Evolutionary conservation across 495 filamentous ascomycete species (phyloP), one percentile per base, ranked within the genome.

Genomic region (Hypoxylon rickii): DNA sequence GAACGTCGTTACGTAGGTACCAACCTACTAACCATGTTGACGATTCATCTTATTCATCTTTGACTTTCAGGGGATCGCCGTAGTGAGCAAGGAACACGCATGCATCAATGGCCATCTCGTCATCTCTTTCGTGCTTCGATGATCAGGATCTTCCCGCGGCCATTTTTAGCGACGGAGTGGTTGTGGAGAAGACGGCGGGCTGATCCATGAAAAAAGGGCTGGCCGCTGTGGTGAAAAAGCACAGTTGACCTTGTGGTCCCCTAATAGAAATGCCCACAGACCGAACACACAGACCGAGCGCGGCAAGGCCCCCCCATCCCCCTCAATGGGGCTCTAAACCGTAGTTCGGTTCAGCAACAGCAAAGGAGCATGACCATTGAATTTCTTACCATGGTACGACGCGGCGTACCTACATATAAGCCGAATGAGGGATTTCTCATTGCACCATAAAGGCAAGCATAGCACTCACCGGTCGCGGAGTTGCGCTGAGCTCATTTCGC

Each of bases 161-260:
- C 59, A 63, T 63, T 63, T 63, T 63, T 63, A 63, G 59, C 53
- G 59, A 63, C 53, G 53, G 59, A 44, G 59, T 47, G 60, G 51
- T 60, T 64, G 61, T 64, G 61, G 61, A 64, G 55, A 64, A 50
- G 37, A 46, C 41, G 19, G 43, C 49, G 41, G 51, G 48, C 46
- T 51, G 24, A 61, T 36, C 51, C 45, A 58, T 48, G 51, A 34
- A 46, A 39, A 37, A 31, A 47, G 4, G 24, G 24, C 24, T 4
- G 24, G 43, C 55, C 44, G 26, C 48, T 24, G 18, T 44, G 44
- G 38, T 21, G 44, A 32, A 51, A 55, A 37, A 22, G 22, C 47
- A 44, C 33, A 33, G 38, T 62, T 53, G 47, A 48, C 48, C 53
- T 42, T 52, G 37, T 34, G 52, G 48, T 44, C 46, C 51, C 58